These are phyloP conservation scores for Cladosporium austrohemisphaericum DNA, from an alignment of 2,329 filamentous ascomycete genomes.

Conservation along the genomic window DNA sequence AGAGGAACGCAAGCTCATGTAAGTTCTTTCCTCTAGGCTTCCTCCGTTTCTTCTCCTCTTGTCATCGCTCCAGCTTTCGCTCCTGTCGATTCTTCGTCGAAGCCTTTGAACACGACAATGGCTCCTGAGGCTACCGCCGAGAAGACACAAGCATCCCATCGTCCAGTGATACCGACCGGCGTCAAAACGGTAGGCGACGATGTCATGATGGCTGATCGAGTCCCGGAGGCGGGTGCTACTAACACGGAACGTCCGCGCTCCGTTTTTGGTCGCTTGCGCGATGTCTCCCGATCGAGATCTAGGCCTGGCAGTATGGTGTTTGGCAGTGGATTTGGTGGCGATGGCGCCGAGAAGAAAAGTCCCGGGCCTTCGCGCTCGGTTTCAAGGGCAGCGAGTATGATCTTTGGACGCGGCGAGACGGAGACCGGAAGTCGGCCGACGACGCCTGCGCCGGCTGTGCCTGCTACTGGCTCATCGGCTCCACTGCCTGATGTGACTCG, in stretches of 20 bases:
- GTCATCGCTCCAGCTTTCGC: constrained; percentile 3
- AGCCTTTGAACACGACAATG: too few relatives aligned
- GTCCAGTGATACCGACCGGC: neutral
- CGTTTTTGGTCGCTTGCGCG: constrained; percentile 1
- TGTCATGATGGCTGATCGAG: neutral
- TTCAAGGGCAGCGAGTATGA: constrained; percentile 1
- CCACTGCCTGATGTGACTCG: too few relatives aligned
- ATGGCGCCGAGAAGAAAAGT: neutral
- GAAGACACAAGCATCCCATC: neutral
- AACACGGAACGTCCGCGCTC: constrained; percentile 1
- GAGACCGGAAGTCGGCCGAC: neutral
- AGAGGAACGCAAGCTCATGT: constrained; percentile 27
- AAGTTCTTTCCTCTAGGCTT: constrained; percentile 22
- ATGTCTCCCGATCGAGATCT: neutral
- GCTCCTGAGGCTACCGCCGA: neutral
- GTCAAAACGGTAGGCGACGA: neutral
- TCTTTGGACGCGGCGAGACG: neutral
- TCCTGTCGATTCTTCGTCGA: too few relatives aligned
- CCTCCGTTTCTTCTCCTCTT: constrained; percentile 14
- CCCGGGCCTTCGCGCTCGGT: constrained; percentile 5
- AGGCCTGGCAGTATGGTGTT: neutral
- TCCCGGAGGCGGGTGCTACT: neutral
- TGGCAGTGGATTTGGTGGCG: neutral
- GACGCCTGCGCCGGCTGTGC: neutral
- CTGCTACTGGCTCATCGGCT: too few relatives aligned